phyloP scores from a whole-genome alignment of 2,329 filamentous ascomycete genomes.

The Endocalyx cinctus region DNA sequence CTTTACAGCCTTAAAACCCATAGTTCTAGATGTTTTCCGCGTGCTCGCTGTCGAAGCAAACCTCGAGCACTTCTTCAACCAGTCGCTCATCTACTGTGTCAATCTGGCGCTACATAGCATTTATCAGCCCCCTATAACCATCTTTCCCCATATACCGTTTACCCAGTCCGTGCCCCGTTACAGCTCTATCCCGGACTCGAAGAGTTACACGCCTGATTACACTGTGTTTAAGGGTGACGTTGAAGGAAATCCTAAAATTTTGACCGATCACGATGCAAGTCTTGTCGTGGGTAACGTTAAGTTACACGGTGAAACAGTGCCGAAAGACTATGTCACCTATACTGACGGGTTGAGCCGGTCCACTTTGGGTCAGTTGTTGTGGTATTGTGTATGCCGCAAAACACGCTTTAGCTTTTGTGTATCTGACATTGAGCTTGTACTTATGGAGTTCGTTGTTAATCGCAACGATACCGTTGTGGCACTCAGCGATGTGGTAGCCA shows the following conservation, averaged over 20 bases:
- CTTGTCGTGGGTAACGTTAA: constrained; percentile 6
- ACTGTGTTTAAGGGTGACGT: constrained; percentile 4
- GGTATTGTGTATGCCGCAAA: constrained; percentile 8
- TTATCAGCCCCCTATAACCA: constrained; percentile 2
- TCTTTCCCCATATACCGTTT: constrained; percentile 7
- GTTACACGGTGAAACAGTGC: neutral
- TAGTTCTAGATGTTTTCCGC: constrained; percentile 4
- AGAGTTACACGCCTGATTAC: constrained; percentile 8
- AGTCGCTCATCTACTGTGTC: constrained; percentile 6
- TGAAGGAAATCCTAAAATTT: neutral
- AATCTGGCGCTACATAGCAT: constrained; percentile 5
- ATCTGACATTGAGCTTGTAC: constrained; percentile 4
- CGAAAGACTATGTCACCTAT: constrained; percentile 2
- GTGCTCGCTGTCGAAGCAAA: constrained; percentile 6
- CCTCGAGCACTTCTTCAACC: constrained; percentile 6
- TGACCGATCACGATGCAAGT: constrained; percentile 4
- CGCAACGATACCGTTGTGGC: constrained; percentile 1
- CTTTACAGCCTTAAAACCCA: constrained; percentile 2
- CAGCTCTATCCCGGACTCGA: neutral
- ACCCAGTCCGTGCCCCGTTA: constrained; percentile 1
- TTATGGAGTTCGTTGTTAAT: constrained; percentile 6
- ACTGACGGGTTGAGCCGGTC: constrained; percentile 2
- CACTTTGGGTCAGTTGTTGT: constrained; percentile 6
- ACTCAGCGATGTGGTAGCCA: constrained; percentile 5
- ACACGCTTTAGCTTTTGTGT: constrained; percentile 9